Percentiles rank a stretch among this genome's conserved stretches.
These are phyloP conservation scores for Dendrobium nobile DNA, from an alignment of 106 monocot genomes.

Conservation along the genomic window DNA sequence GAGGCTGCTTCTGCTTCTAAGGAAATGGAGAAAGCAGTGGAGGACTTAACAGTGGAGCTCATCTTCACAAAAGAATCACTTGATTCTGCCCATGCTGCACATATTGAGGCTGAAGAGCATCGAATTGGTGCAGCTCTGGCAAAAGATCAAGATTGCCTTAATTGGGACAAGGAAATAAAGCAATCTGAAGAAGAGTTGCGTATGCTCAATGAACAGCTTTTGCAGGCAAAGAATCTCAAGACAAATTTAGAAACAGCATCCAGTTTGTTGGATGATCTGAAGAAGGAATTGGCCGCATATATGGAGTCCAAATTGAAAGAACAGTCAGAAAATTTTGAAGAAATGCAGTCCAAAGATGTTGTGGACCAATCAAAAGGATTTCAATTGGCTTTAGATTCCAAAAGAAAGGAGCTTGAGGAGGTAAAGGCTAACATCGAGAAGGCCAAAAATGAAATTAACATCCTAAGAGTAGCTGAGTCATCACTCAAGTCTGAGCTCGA, in stretches of 20 bases:
- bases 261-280: conserved; percentile 3
- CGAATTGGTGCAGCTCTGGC: conserved; percentile 21
- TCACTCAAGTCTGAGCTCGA: conserved; percentile 38
- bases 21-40: conserved; percentile 21
- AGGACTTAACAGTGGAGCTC: conserved; percentile 22
- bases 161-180: conserved; percentile 25
- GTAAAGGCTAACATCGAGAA: conserved; percentile 34
- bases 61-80: conserved; percentile 17
- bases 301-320: conserved; percentile 20
- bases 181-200: conserved; percentile 23
- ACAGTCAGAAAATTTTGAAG: conserved; percentile 4
- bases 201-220: conserved; percentile 10
- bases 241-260: conserved; percentile 10
- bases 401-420: conserved; percentile 39
- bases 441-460: conserved; percentile 28
- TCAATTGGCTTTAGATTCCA: conserved; percentile 8
- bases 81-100: conserved; percentile 25
- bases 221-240: conserved; percentile 14
- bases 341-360: background rate
- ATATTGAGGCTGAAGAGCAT: conserved; percentile 33
- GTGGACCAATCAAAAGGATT: background rate
- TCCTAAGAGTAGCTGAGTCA: conserved; percentile 29
- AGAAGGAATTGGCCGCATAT: conserved; percentile 14
- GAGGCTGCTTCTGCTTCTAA: conserved; percentile 11
- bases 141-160: conserved; percentile 23